Percentiles rank a stretch among this genome's conserved stretches.
These are phyloP conservation scores for Acacia melanoxylon DNA, from an alignment of 306 rosid species.

Conservation along the genomic window DNA sequence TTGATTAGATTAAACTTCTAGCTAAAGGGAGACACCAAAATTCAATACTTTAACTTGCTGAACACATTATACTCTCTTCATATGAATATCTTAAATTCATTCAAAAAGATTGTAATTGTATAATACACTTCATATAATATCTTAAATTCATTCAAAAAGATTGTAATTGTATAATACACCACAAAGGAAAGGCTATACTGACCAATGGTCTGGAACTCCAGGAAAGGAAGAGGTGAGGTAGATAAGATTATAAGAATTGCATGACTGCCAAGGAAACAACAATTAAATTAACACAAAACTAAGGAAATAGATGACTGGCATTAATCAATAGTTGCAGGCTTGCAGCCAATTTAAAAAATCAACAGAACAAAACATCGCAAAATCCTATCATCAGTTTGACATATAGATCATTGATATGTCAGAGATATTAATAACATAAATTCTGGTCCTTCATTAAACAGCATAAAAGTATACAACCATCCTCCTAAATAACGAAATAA, in stretches of 20 bases:
- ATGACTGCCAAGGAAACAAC: slow-evolving; percentile 60
- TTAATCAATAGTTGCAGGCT: not conserved
- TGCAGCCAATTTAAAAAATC: not conserved
- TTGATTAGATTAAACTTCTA: not conserved
- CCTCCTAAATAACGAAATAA: not conserved
- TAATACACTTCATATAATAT: too few relatives aligned
- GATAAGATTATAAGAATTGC: slow-evolving; percentile 81
- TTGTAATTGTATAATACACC: not conserved
- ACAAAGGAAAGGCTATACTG: slow-evolving; percentile 36
- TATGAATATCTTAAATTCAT: too few relatives aligned
- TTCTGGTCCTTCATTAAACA: not conserved
- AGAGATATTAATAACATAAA: not conserved
- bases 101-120: too few relatives aligned
- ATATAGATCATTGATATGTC: not conserved
- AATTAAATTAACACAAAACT: not conserved
- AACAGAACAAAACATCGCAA: not conserved
- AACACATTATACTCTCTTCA: not conserved
- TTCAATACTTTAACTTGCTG: not conserved
- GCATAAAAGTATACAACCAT: not conserved
- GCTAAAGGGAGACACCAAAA: slow-evolving; percentile 5
- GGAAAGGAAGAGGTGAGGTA: slow-evolving; percentile 82
- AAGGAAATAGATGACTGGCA: not conserved
- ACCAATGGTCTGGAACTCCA: slow-evolving; percentile 86
- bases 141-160: not conserved
- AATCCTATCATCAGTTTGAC: not conserved